These are phyloP conservation scores for Teratosphaeria zuluensis DNA, from an alignment of 2,329 filamentous ascomycete species.

Conservation along the genomic window DNA sequence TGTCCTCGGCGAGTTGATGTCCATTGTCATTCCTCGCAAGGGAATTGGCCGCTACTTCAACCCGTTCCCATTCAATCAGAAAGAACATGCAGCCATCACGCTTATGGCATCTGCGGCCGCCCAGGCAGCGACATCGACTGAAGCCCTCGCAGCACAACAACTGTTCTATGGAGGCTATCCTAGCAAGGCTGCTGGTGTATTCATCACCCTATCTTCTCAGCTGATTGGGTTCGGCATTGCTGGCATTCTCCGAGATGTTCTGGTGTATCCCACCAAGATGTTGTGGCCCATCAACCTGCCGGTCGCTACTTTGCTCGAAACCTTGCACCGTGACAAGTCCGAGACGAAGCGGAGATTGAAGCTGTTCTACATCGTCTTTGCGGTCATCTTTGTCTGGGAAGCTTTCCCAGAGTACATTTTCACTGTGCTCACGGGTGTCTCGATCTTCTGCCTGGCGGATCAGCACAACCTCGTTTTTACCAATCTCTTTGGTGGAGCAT, in stretches of 20 bases:
- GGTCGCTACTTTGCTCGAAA: slow-evolving; percentile 30
- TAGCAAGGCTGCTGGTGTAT: slow-evolving; percentile 32
- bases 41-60: slow-evolving; percentile 30
- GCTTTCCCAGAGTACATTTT: slow-evolving; percentile 41
- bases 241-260: slow-evolving; percentile 36
- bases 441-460: slow-evolving; percentile 39
- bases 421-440: slow-evolving; percentile 32
- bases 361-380: slow-evolving; percentile 33
- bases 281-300: slow-evolving; percentile 35
- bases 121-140: slow-evolving; percentile 25
- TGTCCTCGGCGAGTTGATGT: slow-evolving; percentile 33
- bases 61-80: slow-evolving; percentile 26
- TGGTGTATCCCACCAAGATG: slow-evolving; percentile 42
- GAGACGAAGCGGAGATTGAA: slow-evolving; percentile 32
- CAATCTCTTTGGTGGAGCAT: slow-evolving; percentile 42
- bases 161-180: slow-evolving; percentile 38
- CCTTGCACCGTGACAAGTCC: slow-evolving; percentile 28
- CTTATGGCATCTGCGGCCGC: slow-evolving; percentile 37
- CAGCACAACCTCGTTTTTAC: slow-evolving; percentile 36
- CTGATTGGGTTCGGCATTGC: slow-evolving; percentile 42
- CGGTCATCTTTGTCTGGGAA: slow-evolving; percentile 38
- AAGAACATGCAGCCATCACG: slow-evolving; percentile 30
- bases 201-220: slow-evolving; percentile 40
- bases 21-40: slow-evolving; percentile 27
- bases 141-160: slow-evolving; percentile 37